Conservation (phyloP, 441 rosid genomes). For the Kokia cookei region DNA sequence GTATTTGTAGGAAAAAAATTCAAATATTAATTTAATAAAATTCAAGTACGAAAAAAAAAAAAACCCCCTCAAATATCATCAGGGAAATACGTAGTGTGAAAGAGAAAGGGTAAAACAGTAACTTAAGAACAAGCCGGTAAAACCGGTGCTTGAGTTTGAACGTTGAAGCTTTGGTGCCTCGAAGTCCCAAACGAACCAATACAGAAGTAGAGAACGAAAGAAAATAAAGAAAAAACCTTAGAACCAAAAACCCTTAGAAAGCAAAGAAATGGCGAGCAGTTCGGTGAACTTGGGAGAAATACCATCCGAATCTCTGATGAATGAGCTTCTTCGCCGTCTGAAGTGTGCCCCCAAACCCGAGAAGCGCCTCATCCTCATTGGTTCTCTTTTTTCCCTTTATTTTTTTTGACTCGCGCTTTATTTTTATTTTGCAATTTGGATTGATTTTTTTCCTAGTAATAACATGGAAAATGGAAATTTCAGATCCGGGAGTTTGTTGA, state of each 20-base stretch:
- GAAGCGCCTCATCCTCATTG: constrained; percentile 88
- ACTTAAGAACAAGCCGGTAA: background rate
- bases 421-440: background rate
- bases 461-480: background rate
- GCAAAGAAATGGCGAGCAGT: constrained; percentile 43
- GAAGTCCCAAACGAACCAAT: background rate
- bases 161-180: background rate
- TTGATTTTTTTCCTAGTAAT: background rate
- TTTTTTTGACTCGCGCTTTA: background rate
- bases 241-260: background rate
- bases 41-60: too few relatives aligned
- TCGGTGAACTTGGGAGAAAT: constrained; percentile 66
- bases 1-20: too few relatives aligned
- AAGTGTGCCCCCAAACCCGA: constrained; percentile 88
- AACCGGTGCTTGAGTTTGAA: background rate
- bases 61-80: too few relatives aligned
- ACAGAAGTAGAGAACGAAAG: background rate
- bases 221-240: background rate
- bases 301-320: constrained; percentile 73
- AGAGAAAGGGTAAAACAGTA: background rate
- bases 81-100: background rate
- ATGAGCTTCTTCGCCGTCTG: constrained; percentile 93
- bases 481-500: constrained; percentile 15
- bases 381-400: constrained; percentile 15
- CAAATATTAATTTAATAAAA: too few relatives aligned